Evolutionary conservation across 2,329 filamentous ascomycete species (phyloP).

Genomic region (Xylaria sp.): DNA sequence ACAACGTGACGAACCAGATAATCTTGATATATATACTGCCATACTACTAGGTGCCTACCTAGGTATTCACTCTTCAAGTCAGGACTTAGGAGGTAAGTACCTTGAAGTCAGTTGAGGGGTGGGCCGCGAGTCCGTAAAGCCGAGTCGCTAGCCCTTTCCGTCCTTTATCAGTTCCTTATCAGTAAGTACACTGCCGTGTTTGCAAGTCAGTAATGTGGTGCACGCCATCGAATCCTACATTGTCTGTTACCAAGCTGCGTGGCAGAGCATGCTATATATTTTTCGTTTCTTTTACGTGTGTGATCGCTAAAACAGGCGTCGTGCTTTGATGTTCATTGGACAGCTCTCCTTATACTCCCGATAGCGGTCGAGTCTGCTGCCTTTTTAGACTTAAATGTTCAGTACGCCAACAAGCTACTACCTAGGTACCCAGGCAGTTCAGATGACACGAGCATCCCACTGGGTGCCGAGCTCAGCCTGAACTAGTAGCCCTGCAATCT

Average conservation of each 20-base stretch:
- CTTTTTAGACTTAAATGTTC: conserved; percentile 10
- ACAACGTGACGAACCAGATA: neutral
- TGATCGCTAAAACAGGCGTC: neutral
- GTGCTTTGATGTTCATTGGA: neutral
- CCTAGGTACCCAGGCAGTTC: neutral
- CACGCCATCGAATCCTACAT: neutral
- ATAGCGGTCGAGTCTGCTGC: conserved; percentile 5
- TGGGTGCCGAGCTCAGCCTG: conserved; percentile 14
- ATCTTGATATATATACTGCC: too few relatives aligned
- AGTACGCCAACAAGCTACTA: conserved; percentile 5
- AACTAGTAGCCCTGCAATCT: conserved; percentile 21
- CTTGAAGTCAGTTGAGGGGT: conserved; percentile 4
- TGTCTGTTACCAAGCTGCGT: neutral
- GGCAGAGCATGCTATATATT: neutral
- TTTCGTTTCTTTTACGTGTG: neutral
- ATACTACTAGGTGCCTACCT: neutral
- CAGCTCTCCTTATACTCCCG: conserved; percentile 6
- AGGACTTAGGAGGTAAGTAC: neutral
- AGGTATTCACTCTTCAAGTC: neutral
- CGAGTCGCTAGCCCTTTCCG: conserved; percentile 18
- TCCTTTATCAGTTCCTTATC: neutral
- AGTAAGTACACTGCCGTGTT: neutral
- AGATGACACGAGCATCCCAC: conserved; percentile 7
- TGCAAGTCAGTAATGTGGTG: too few relatives aligned
- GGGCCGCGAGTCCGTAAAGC: conserved; percentile 21